A percentile compares a stretch with the other conserved stretches of the same genome.
Conservation (phyloP, 768 basidiomycete genomes). For the Phylloporus rhodoxanthus region DNA sequence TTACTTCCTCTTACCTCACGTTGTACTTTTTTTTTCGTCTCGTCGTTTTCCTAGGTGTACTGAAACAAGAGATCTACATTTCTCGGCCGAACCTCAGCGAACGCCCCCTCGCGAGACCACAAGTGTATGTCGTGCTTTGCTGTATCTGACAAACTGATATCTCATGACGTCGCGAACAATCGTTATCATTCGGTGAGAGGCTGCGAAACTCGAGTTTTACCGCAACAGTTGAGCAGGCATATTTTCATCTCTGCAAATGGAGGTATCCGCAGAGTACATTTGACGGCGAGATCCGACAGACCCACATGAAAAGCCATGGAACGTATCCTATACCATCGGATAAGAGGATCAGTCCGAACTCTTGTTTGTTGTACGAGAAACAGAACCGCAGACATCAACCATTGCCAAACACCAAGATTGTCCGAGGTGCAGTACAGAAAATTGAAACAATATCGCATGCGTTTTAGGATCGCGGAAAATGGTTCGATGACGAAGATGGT, state of each 20-base stretch:
- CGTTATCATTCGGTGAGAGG: too few relatives aligned
- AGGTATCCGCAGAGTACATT: too few relatives aligned
- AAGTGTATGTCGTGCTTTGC: too few relatives aligned
- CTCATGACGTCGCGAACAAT: too few relatives aligned
- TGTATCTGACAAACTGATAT: too few relatives aligned
- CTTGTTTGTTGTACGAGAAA: background rate
- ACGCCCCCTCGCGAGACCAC: too few relatives aligned
- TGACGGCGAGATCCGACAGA: too few relatives aligned
- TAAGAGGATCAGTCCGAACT: background rate
- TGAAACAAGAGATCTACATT: background rate
- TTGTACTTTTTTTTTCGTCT: too few relatives aligned
- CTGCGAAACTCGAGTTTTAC: background rate
- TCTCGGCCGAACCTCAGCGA: background rate
- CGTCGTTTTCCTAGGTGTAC: background rate
- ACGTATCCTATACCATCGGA: background rate
- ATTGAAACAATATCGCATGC: slow-evolving; percentile 6
- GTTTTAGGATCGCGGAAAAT: slow-evolving; percentile 3
- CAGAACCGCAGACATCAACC: slow-evolving; percentile 7
- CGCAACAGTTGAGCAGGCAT: background rate
- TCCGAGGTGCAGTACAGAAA: slow-evolving; percentile 1
- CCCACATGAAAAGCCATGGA: too few relatives aligned
- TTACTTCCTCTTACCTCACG: background rate
- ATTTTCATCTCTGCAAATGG: too few relatives aligned
- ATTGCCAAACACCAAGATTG: slow-evolving; percentile 2
- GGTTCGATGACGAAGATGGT: background rate